Base-by-base conservation (phyloP, 257 asterid species). In the Solanum medicagineum region DNA sequence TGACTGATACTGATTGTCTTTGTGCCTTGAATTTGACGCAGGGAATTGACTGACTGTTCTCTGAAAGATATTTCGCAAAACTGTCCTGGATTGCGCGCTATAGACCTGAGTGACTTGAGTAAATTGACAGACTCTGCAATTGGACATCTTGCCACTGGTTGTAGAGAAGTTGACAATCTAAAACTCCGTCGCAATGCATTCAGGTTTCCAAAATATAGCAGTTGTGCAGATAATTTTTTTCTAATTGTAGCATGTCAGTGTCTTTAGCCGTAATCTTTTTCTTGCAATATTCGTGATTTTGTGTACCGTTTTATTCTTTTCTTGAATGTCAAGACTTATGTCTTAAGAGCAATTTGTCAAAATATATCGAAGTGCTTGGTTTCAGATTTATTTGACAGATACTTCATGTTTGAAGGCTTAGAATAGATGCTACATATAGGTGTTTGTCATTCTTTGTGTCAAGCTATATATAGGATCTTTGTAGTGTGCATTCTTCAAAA, bases 101-200 rank as follows among this genome's bases (percentile, higher is more conserved):
- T 96, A 74, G 98, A 96, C 92, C 91, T 96, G 16, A 70, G 89
- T 4, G 93, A 93, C 85, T 86, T 96, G 91, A 20, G 80, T 89
- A 93, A 90, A 81, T 90, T 96, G 93, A 93, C 98, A 22, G 99
- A 96, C 89, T 71, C 89, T 86, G 93, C 98, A 82, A 47, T 96
- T 24, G 97, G 92, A 49, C 92, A 90, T 85, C 98, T 94, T 87
- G 97, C 98, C 70, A 96, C 92, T 91, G 98, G 99, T 83, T 94
- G 99, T 85, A 90, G 66, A 85, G 90, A 90, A 68, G 85, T 96
- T 88, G 92, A 91, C 75, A 85, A 70, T 66, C 92, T 96, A 85
- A 96, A 90, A 85, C 70, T 94, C 59, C 84, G 95, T 80, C 95
- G 95, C 83, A 93, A 90, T 89, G 65, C 84, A 83, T 96, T 96